Evolutionary conservation across 345 rosid genomes (phyloP), one percentile per base, ranked within the genome.

Genomic region (Noccaea caerulescens): DNA sequence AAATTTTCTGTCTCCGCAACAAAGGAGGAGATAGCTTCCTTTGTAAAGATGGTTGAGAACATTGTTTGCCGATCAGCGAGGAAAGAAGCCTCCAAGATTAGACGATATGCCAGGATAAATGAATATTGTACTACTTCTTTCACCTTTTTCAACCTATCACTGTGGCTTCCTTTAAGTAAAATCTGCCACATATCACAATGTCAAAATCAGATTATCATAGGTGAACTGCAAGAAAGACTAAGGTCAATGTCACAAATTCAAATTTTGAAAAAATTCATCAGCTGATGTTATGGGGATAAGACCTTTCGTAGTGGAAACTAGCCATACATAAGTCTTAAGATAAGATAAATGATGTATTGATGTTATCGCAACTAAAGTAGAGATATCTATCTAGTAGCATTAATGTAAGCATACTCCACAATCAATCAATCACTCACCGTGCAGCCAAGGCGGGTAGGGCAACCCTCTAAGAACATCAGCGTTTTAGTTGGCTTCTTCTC

Each of bases 41-140:
- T 47, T 37, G 80, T 67, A 49, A 80, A 78, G 77, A 87, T 61
- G 41, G 97, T 82, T 49, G 92, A 87, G 56, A 89, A 88, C 98
- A 91, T 94, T 67, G 88, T 80, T 55, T 82, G 80, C 82, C 82
- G 84, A 78, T 94, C 98, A 77, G 86, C 83, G 8, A 94, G 84
- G 77, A 89, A 94, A 57, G 92, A 86, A 57, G 96, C 89, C 87
- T 94, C 99, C n/a, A 94, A 89, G 73, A 88, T 86, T 69, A 94
- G 81, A 82, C 84, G 89, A 80, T 91, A 82, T 37, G 99, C 99
- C 78, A 87, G 67, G 13, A 67, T 74, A 72, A 88, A 87, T 4
- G 89, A 89, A 66, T 72, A 65, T 56, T 87, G 99, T 46, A 91
- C 82, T 75, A 88, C 91, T 66, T 76, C 85, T 81, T 94, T 94